These are phyloP conservation scores for Fulvia fulva DNA, from an alignment of 2,329 filamentous ascomycete genomes.

Conservation along the genomic window DNA sequence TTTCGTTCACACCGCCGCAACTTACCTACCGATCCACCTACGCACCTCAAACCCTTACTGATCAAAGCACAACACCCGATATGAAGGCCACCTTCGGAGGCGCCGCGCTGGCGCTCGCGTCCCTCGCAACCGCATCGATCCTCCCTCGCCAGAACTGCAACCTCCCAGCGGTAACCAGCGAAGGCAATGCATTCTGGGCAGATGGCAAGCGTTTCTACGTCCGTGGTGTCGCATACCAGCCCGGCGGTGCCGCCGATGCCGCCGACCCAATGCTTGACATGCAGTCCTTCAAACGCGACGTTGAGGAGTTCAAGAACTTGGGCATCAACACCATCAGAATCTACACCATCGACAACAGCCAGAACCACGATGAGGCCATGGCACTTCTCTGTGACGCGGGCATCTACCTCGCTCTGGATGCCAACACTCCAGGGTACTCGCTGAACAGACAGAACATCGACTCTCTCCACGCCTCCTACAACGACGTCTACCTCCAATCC, in stretches of 20 bases:
- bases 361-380: slow-evolving; percentile 82
- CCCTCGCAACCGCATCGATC: slow-evolving; percentile 14
- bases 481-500: slow-evolving; percentile 76
- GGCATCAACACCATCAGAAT: slow-evolving; percentile 88
- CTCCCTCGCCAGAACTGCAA: slow-evolving; percentile 18
- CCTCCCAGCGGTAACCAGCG: slow-evolving; percentile 22
- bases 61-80: not conserved
- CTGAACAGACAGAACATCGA: slow-evolving; percentile 69
- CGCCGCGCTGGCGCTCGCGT: slow-evolving; percentile 20
- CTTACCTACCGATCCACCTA: not conserved
- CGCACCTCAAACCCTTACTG: not conserved
- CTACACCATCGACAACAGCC: slow-evolving; percentile 87
- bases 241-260: slow-evolving; percentile 57
- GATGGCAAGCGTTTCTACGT: slow-evolving; percentile 57
- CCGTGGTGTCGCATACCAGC: slow-evolving; percentile 53
- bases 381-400: slow-evolving; percentile 70
- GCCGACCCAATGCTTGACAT: slow-evolving; percentile 72
- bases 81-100: slow-evolving; percentile 17
- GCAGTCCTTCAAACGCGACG: slow-evolving; percentile 69
- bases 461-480: slow-evolving; percentile 64
- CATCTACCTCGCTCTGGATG: slow-evolving; percentile 87
- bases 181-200: slow-evolving; percentile 51
- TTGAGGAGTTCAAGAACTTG: slow-evolving; percentile 73
- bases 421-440: slow-evolving; percentile 84
- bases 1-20: not conserved